Conservation (phyloP, 805 yeast genomes). For the Candida oleophila region DNA sequence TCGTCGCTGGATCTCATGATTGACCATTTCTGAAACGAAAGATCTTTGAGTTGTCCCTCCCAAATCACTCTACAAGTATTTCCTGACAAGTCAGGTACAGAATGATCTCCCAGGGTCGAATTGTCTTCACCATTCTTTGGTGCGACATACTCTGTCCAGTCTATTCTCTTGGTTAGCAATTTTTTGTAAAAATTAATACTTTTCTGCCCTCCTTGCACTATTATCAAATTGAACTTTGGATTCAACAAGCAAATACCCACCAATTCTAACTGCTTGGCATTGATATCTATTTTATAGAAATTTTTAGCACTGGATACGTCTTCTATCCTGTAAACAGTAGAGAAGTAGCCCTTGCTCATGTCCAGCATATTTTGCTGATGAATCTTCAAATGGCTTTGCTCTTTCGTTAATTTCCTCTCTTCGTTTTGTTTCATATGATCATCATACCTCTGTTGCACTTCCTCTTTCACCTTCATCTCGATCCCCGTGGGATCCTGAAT, state of each 20-base stretch:
- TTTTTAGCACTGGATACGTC: constrained; percentile 63
- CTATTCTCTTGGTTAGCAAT: constrained; percentile 58
- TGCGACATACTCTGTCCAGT: constrained; percentile 60
- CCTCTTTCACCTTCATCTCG: constrained; percentile 67
- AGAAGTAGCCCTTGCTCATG: constrained; percentile 48
- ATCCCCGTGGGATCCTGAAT: constrained; percentile 86
- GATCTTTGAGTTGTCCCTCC: constrained; percentile 63
- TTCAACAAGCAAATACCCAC: constrained; percentile 60
- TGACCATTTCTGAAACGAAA: constrained; percentile 69
- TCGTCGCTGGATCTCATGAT: constrained; percentile 52
- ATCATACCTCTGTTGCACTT: constrained; percentile 59
- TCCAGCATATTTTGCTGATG: constrained; percentile 46
- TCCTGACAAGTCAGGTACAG: constrained; percentile 29
- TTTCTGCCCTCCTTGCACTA: constrained; percentile 74
- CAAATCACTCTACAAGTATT: constrained; percentile 57
- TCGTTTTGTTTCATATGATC: constrained; percentile 63
- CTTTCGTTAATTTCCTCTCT: constrained; percentile 59
- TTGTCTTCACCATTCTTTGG: constrained; percentile 23
- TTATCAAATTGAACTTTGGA: constrained; percentile 51
- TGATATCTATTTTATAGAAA: constrained; percentile 70
- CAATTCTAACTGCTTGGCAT: constrained; percentile 71
- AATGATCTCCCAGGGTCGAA: constrained; percentile 4
- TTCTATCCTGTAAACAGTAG: constrained; percentile 59
- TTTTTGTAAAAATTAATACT: constrained; percentile 61
- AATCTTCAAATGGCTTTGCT: constrained; percentile 53